Evolutionary conservation across 2,329 filamentous ascomycete genomes (phyloP).

Genomic region (Colletotrichum sublineola): DNA sequence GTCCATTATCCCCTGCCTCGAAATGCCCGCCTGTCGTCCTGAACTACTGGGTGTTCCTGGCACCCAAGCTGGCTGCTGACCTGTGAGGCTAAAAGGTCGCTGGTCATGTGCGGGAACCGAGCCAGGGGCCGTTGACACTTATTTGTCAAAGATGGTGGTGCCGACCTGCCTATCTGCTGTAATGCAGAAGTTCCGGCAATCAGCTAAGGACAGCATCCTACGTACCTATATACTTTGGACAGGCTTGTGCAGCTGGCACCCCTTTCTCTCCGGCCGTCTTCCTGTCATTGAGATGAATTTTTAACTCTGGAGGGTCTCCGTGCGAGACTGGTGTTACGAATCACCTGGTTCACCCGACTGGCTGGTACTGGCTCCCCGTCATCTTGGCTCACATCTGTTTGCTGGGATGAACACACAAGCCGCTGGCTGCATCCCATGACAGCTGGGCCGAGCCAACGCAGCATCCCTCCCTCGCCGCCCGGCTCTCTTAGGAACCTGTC

Average conservation of each 20-base stretch:
- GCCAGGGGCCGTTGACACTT: slow-evolving; percentile 27
- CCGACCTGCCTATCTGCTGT: slow-evolving; percentile 15
- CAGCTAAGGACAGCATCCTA: slow-evolving; percentile 21
- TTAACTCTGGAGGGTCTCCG: slow-evolving; percentile 11
- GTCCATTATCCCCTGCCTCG: slow-evolving; percentile 20
- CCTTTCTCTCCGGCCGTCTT: neutral
- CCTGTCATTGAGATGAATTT: slow-evolving; percentile 7
- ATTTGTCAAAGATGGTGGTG: slow-evolving; percentile 26
- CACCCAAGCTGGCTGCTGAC: neutral
- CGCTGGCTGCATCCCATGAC: slow-evolving; percentile 14
- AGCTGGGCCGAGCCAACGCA: neutral
- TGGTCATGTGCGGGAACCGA: slow-evolving; percentile 36
- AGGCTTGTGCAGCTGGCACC: slow-evolving; percentile 12
- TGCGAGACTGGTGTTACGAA: slow-evolving; percentile 4
- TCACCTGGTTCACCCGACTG: slow-evolving; percentile 9
- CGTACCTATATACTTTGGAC: slow-evolving; percentile 3
- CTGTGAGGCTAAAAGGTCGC: slow-evolving; percentile 31
- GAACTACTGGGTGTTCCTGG: slow-evolving; percentile 37
- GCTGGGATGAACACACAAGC: neutral
- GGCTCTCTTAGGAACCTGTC: neutral
- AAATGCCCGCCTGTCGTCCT: slow-evolving; percentile 32
- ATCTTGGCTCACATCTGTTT: slow-evolving; percentile 11
- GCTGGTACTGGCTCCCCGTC: slow-evolving; percentile 1
- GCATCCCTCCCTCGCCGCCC: neutral
- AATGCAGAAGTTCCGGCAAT: slow-evolving; percentile 35